Evolutionary conservation across 345 rosid genomes (phyloP), one percentile per base, ranked within the genome.

Genomic region (Rhodamnia argentea): DNA sequence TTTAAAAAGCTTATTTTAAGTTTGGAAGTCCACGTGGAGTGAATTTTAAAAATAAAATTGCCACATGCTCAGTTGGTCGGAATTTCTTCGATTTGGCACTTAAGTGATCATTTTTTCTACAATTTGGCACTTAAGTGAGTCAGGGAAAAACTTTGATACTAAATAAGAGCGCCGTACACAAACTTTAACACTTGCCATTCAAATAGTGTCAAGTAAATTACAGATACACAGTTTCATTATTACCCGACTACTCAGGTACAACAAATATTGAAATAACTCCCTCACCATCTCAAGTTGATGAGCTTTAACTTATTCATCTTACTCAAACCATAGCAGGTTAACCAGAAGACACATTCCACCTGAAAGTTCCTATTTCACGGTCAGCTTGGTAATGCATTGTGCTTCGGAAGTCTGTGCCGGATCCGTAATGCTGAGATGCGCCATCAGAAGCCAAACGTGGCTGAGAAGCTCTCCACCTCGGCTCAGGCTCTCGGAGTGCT

Each of bases 391-490:
- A 85, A 93, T 92, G 59, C 91, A 92, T 86, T 89, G 92, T 8
- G 83, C 93, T 40, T 87, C 86, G 1, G 91, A 87, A 84, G 85
- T 88, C 51, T 88, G 89, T 59, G 89, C 88, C 64, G 91, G 94
- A 16, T 93, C 92, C 1, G 92, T 91, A 3, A 94, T 60, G 55
- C 95, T 94, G 9, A 92, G 87, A 88, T 94, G 95, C 37, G 92
- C 91, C 92, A 91, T 86, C 70, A 92, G 86, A 37, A 93, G 89
- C 93, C 96, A 93, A 1, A 91, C 93, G 50, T 91, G 92, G 83
- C 89, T 90, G 23, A 92, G 87, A 13, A 94, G 90, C 83, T 94
- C 94, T 32, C 95, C 93, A 0, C 96, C 96, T 84, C 86, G 86
- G 58, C 94, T 90, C 51, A 92, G 86, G 29, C 92, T 91, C 84